These are phyloP conservation scores for Zychaea mexicana DNA, from an alignment of 371 early-diverging fungal species.

Conservation along the genomic window DNA sequence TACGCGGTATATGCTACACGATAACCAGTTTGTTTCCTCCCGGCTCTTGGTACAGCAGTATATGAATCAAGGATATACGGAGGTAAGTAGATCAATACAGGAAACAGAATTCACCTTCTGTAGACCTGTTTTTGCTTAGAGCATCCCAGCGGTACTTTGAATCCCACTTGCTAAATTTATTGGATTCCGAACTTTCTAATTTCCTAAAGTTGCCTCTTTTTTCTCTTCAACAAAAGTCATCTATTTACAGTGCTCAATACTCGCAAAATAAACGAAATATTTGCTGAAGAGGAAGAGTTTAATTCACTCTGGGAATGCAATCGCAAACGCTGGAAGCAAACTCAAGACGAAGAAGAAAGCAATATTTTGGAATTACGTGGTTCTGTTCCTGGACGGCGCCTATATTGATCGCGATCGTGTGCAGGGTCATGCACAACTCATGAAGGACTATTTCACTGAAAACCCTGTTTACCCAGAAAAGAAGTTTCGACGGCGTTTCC, in stretches of 20 bases:
- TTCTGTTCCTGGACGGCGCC: not conserved
- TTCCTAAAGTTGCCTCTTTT: too few species aligned
- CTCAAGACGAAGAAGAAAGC: not conserved
- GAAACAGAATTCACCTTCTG: too few species aligned
- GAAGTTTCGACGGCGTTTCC: not conserved
- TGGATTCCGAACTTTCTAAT: too few species aligned
- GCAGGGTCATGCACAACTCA: not conserved
- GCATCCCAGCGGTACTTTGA: too few species aligned
- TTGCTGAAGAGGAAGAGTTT: not conserved
- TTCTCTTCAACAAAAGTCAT: too few species aligned
- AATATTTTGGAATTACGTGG: not conserved
- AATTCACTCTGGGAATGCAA: not conserved
- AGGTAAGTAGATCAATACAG: too few species aligned
- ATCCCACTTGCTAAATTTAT: too few species aligned
- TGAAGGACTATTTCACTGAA: not conserved
- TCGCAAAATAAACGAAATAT: not conserved
- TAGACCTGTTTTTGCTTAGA: too few species aligned
- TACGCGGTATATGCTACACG: too few species aligned
- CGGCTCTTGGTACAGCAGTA: too few species aligned
- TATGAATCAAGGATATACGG: too few species aligned
- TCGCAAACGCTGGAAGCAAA: not conserved
- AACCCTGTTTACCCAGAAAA: not conserved
- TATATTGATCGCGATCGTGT: not conserved
- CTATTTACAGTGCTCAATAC: not conserved
- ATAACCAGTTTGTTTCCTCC: too few species aligned